Conservation (phyloP, 306 rosid species). For the Amphicarpaea edgeworthii region DNA sequence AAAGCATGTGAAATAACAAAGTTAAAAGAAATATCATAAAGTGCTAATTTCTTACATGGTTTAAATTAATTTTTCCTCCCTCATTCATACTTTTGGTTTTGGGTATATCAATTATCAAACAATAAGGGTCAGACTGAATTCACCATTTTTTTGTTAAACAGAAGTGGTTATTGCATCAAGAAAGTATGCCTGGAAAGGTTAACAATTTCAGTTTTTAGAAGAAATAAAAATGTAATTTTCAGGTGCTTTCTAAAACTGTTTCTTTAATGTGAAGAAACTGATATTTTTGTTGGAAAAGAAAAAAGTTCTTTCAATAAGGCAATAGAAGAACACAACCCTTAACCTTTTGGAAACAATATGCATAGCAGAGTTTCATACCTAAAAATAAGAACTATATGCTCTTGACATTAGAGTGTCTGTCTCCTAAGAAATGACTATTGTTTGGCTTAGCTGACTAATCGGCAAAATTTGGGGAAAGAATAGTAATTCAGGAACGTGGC, state of each 20-base stretch:
- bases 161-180: too few relatives aligned
- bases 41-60: too few relatives aligned
- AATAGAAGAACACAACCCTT: neutral
- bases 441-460: conserved; percentile 20
- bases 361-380: conserved; percentile 19
- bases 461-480: conserved; percentile 15
- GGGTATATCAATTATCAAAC: too few relatives aligned
- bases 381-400: conserved; percentile 10
- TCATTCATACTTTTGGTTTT: too few relatives aligned
- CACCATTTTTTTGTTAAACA: too few relatives aligned
- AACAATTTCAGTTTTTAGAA: neutral
- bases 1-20: too few relatives aligned
- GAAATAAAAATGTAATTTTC: neutral
- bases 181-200: neutral
- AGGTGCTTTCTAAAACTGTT: neutral
- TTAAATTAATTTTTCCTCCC: too few relatives aligned
- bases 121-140: too few relatives aligned
- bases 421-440: conserved; percentile 32
- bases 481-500: conserved; percentile 12
- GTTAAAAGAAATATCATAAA: too few relatives aligned
- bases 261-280: conserved; percentile 11
- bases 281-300: neutral
- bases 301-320: neutral
- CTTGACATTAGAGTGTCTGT: conserved; percentile 20
- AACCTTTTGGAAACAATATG: conserved; percentile 18